These are phyloP conservation scores for Phytopythium delawarense DNA, from an alignment of 352 stramenopile species.

Conservation along the genomic window DNA sequence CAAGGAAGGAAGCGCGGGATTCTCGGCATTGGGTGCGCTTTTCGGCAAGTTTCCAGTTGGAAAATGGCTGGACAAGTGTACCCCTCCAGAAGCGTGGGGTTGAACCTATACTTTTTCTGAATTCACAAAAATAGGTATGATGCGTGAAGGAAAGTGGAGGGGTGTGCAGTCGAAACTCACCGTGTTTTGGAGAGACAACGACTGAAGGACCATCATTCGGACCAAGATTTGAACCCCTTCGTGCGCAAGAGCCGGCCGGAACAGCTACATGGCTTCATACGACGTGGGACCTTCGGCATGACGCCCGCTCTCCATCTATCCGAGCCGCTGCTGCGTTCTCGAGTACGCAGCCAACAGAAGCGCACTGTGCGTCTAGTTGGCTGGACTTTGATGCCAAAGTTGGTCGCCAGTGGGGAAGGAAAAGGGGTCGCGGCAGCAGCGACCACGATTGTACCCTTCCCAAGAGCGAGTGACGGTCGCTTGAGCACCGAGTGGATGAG, in stretches of 20 bases:
- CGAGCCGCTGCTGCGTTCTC: background rate
- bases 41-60: background rate
- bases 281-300: background rate
- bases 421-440: no score
- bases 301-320: no score
- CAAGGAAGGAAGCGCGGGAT: background rate
- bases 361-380: background rate
- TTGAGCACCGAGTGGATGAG: background rate
- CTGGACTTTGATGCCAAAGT: background rate
- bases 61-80: constrained; percentile 1
- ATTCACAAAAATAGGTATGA: background rate
- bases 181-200: background rate
- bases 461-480: background rate
- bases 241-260: background rate
- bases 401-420: no score
- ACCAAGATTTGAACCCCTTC: background rate
- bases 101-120: background rate
- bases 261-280: background rate
- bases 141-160: background rate
- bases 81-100: background rate
- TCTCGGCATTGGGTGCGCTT: background rate
- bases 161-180: background rate
- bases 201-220: background rate
- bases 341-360: background rate
- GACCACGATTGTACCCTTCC: background rate